These are phyloP conservation scores for Tulasnella calospora DNA, from an alignment of 768 basidiomycete species.

Conservation along the genomic window DNA sequence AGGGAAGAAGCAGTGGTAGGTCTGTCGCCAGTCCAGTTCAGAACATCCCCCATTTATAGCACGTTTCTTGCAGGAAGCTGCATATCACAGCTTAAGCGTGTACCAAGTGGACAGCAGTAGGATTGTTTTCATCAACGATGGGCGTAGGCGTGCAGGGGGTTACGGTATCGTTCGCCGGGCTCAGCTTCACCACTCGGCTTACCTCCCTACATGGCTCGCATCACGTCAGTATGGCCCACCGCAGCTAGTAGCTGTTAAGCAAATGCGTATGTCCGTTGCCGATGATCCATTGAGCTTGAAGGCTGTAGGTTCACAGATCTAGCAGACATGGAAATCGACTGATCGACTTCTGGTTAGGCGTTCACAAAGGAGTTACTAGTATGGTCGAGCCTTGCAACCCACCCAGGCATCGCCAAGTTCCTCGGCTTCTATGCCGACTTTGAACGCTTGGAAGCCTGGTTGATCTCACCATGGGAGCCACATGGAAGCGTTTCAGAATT, in stretches of 20 bases:
- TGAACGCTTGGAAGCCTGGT: not conserved
- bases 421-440: not conserved
- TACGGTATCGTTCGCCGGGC: not conserved
- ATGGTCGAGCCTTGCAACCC: not conserved
- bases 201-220: not conserved
- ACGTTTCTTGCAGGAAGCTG: not conserved
- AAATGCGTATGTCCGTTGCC: not conserved
- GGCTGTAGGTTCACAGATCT: not conserved
- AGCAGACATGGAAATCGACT: not conserved
- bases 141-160: not conserved
- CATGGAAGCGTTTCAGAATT: not conserved
- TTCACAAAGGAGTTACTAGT: not conserved
- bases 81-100: not conserved
- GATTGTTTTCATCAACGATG: not conserved
- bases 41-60: not conserved
- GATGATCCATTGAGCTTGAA: not conserved
- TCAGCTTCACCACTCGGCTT: not conserved
- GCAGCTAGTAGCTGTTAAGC: not conserved
- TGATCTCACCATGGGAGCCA: not conserved
- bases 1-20: not conserved
- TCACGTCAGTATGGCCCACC: not conserved
- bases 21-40: not conserved
- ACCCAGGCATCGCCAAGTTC: not conserved
- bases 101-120: not conserved
- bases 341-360: not conserved